Percentiles rank a stretch among this genome's conserved stretches.
These are phyloP conservation scores for Fusarium nelsonii DNA, from an alignment of 2,329 filamentous ascomycete genomes.

Conservation along the genomic window DNA sequence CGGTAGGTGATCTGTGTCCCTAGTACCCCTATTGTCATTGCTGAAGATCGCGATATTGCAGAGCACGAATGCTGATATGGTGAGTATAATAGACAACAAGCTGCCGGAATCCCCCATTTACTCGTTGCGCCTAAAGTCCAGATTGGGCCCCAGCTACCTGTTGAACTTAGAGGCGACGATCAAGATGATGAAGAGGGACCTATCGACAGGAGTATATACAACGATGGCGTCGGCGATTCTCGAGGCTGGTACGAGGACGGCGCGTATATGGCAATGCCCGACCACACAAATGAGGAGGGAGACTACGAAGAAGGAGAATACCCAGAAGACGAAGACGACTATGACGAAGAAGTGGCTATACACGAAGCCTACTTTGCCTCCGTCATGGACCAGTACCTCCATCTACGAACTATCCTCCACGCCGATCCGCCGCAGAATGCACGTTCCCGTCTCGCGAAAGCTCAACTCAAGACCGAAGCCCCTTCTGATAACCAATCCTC, in stretches of 20 bases:
- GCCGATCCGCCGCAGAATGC: slow-evolving; percentile 65
- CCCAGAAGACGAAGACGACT: slow-evolving; percentile 42
- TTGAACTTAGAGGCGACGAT: slow-evolving; percentile 47
- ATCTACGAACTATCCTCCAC: slow-evolving; percentile 73
- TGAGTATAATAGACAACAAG: slow-evolving; percentile 76
- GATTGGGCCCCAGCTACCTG: slow-evolving; percentile 64
- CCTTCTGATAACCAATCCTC: slow-evolving; percentile 64
- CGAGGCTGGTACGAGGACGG: slow-evolving; percentile 81
- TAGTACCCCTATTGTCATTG: slow-evolving; percentile 30
- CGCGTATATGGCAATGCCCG: slow-evolving; percentile 76
- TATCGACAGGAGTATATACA: slow-evolving; percentile 61
- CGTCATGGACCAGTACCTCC: slow-evolving; percentile 73
- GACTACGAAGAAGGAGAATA: slow-evolving; percentile 48
- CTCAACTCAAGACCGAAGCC: slow-evolving; percentile 68
- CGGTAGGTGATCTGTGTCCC: slow-evolving; percentile 65
- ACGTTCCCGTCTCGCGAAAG: slow-evolving; percentile 64
- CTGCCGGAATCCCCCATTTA: slow-evolving; percentile 77
- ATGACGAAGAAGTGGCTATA: slow-evolving; percentile 55
- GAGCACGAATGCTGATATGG: slow-evolving; percentile 60
- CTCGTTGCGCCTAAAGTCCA: slow-evolving; percentile 72
- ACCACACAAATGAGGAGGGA: slow-evolving; percentile 50
- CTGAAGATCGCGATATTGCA: slow-evolving; percentile 46
- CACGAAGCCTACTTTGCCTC: slow-evolving; percentile 76
- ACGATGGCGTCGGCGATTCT: slow-evolving; percentile 63
- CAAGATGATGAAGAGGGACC: slow-evolving; percentile 49